Conservation (phyloP, 2,329 filamentous ascomycete genomes). For the Shiraia sp. region DNA sequence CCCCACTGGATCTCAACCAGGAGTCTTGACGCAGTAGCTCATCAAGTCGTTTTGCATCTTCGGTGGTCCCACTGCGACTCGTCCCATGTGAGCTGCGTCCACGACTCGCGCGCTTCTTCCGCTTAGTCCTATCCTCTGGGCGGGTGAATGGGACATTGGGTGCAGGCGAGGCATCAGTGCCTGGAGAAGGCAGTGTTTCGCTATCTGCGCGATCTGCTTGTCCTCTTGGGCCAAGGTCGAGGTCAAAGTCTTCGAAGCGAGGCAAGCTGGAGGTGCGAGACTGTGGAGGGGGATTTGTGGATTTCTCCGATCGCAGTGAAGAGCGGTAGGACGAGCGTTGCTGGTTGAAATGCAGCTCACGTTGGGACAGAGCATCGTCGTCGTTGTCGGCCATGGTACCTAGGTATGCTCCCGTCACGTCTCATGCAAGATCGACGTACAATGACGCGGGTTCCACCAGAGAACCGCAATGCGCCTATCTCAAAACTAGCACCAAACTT, state of each 20-base stretch:
- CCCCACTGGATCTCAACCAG: conserved; percentile 12
- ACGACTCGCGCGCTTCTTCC: conserved; percentile 3
- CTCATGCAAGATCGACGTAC: conserved; percentile 9
- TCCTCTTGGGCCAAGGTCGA: conserved; percentile 8
- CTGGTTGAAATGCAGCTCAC: conserved; percentile 39
- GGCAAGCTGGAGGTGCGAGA: conserved; percentile 17
- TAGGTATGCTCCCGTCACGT: conserved; percentile 26
- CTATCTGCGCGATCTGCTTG: conserved; percentile 14
- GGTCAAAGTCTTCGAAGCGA: conserved; percentile 21
- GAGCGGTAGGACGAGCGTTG: conserved; percentile 40
- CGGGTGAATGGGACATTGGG: conserved; percentile 18
- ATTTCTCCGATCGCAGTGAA: conserved; percentile 12
- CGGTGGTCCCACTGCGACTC: background rate
- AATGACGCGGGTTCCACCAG: conserved; percentile 10
- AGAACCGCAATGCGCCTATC: no score
- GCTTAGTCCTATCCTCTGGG: conserved; percentile 2
- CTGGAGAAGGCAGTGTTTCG: conserved; percentile 7
- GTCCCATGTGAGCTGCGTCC: conserved; percentile 1
- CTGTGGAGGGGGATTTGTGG: conserved; percentile 15
- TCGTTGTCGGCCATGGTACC: conserved; percentile 15
- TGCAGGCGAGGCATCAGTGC: conserved; percentile 16
- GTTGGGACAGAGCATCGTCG: conserved; percentile 24
- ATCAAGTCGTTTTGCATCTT: conserved; percentile 5
- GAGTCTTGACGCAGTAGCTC: conserved; percentile 7
- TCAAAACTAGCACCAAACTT: no score